These are phyloP conservation scores for Pseudocercospora pini-densiflorae DNA, from an alignment of 2,329 filamentous ascomycete species.

Conservation along the genomic window DNA sequence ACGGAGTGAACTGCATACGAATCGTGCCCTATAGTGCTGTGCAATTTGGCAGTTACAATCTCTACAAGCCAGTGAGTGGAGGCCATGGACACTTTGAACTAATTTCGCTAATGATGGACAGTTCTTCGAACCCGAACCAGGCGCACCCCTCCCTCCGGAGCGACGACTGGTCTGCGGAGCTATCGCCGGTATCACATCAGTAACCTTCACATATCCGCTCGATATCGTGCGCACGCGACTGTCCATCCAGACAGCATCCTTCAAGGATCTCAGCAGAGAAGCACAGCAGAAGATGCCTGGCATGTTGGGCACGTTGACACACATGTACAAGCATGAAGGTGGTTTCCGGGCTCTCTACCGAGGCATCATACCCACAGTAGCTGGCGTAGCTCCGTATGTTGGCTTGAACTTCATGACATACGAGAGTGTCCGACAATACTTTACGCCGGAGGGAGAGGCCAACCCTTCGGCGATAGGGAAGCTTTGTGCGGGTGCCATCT, in stretches of 20 bases:
- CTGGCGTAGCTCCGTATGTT: slow-evolving; percentile 95
- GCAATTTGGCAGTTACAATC: slow-evolving; percentile 97
- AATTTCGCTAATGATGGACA: slow-evolving; percentile 37
- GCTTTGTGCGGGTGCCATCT: slow-evolving; percentile 85
- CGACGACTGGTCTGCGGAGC: slow-evolving; percentile 87
- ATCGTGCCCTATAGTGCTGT: slow-evolving; percentile 98
- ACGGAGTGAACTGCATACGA: slow-evolving; percentile 97
- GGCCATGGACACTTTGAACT: neutral
- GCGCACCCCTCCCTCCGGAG: slow-evolving; percentile 72
- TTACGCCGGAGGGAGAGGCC: slow-evolving; percentile 86
- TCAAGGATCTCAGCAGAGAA: slow-evolving; percentile 70
- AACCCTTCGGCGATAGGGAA: slow-evolving; percentile 82
- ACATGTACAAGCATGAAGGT: slow-evolving; percentile 92
- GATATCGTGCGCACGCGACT: slow-evolving; percentile 96
- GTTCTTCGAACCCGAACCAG: slow-evolving; percentile 78
- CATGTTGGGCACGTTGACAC: slow-evolving; percentile 82
- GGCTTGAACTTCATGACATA: slow-evolving; percentile 99
- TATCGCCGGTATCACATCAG: slow-evolving; percentile 90
- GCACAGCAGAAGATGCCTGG: slow-evolving; percentile 71
- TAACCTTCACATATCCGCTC: slow-evolving; percentile 92
- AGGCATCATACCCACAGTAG: slow-evolving; percentile 90
- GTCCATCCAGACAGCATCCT: slow-evolving; percentile 97
- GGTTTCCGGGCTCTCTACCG: slow-evolving; percentile 86
- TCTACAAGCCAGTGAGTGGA: slow-evolving; percentile 83
- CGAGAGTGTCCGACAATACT: slow-evolving; percentile 79